Conservation (phyloP, 2,329 filamentous ascomycete species). For the Westerdykella sp. region DNA sequence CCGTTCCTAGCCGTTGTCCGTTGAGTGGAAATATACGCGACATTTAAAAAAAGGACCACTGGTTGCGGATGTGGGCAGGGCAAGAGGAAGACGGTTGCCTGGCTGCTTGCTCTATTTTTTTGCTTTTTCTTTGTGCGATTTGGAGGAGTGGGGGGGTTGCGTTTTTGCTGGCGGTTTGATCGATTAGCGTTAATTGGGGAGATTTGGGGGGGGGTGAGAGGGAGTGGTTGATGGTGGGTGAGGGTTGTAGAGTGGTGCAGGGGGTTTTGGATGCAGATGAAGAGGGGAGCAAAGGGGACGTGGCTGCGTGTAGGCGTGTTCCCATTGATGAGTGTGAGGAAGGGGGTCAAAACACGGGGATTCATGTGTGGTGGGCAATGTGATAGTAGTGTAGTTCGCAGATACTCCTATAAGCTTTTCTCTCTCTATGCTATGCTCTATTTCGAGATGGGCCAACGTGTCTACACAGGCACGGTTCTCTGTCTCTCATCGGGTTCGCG, state of each 20-base stretch:
- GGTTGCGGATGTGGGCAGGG: no score
- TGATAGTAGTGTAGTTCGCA: no score
- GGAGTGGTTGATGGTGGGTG: not conserved
- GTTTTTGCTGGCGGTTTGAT: not conserved
- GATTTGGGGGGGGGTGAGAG: not conserved
- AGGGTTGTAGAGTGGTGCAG: not conserved
- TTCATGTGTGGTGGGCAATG: not conserved
- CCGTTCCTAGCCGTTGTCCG: no score
- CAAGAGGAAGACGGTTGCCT: no score
- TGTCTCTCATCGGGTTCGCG: no score
- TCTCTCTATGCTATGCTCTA: no score
- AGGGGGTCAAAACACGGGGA: not conserved
- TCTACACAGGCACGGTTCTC: no score
- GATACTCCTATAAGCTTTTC: no score
- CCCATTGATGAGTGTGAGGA: not conserved
- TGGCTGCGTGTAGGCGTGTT: no score
- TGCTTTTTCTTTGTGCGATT: slow-evolving; percentile 3
- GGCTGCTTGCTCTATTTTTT: not conserved
- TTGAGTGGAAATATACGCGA: not conserved
- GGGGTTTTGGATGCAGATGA: not conserved
- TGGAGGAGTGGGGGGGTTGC: not conserved
- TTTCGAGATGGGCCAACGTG: no score
- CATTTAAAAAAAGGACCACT: not conserved
- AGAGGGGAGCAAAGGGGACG: not conserved
- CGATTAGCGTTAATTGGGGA: not conserved